Evolutionary conservation across 768 basidiomycete species (phyloP).

Genomic region (Podaxis sp.): DNA sequence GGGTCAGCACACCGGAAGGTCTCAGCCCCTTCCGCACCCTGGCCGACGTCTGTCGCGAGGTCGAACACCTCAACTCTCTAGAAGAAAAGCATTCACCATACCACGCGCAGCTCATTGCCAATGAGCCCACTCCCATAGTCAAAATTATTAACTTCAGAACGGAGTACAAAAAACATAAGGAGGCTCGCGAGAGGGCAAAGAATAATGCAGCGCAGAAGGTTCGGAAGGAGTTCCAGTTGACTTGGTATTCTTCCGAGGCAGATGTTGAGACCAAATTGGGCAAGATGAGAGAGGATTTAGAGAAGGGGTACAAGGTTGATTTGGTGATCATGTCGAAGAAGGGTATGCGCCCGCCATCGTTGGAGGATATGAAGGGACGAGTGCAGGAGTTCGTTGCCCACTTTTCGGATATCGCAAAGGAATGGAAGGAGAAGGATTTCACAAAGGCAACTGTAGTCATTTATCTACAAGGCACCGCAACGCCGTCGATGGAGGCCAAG

Average conservation of each 20-base stretch:
- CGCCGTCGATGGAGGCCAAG: slow-evolving; percentile 4
- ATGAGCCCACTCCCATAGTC: slow-evolving; percentile 48
- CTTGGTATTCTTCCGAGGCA: slow-evolving; percentile 58
- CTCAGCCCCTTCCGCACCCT: not conserved
- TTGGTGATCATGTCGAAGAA: slow-evolving; percentile 53
- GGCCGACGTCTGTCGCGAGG: slow-evolving; percentile 1
- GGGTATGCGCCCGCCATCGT: slow-evolving; percentile 34
- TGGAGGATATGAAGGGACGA: slow-evolving; percentile 40
- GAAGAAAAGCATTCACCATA: not conserved
- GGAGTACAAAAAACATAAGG: slow-evolving; percentile 35
- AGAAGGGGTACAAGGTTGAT: slow-evolving; percentile 56
- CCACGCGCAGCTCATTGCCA: slow-evolving; percentile 3
- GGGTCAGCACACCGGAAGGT: not conserved
- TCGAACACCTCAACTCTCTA: not conserved
- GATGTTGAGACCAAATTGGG: slow-evolving; percentile 68
- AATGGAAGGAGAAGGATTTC: slow-evolving; percentile 48
- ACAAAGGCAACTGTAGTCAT: slow-evolving; percentile 36
- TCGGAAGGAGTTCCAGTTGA: slow-evolving; percentile 69
- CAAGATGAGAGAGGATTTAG: slow-evolving; percentile 55
- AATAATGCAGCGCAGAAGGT: slow-evolving; percentile 28
- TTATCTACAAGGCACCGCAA: slow-evolving; percentile 39
- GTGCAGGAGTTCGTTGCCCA: slow-evolving; percentile 38
- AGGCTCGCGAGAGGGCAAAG: slow-evolving; percentile 35
- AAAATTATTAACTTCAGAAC: slow-evolving; percentile 49
- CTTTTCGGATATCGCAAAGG: slow-evolving; percentile 49